Evolutionary conservation across 1,139 yeast species (phyloP).

Genomic region (Meyerozyma sp.): DNA sequence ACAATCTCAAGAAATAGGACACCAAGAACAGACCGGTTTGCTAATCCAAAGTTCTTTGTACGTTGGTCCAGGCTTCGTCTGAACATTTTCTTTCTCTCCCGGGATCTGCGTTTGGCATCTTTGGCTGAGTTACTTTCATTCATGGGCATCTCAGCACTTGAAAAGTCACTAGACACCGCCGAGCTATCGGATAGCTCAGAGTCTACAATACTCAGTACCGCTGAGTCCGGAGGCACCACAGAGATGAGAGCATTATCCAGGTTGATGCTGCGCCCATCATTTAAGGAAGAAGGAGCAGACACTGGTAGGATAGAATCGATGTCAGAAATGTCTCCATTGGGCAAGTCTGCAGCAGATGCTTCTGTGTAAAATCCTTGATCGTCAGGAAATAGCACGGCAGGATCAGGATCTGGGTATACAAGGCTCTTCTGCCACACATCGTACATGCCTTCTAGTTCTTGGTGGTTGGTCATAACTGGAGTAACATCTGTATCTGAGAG

Average conservation of each 20-base stretch:
- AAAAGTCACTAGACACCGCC: conserved; percentile 10
- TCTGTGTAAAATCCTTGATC: conserved; percentile 42
- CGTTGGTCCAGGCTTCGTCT: neutral
- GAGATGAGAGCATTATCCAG: neutral
- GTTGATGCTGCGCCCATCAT: neutral
- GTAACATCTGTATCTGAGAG: conserved; percentile 9
- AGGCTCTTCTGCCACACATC: conserved; percentile 26
- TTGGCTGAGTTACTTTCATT: neutral
- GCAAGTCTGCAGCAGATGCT: conserved; percentile 10
- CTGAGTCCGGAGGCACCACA: neutral
- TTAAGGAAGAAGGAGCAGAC: neutral
- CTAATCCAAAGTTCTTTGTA: conserved; percentile 23
- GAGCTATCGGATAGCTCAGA: conserved; percentile 18
- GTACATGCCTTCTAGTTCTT: conserved; percentile 12
- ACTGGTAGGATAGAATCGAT: conserved; percentile 18
- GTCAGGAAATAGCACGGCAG: conserved; percentile 19
- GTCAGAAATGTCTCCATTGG: conserved; percentile 22
- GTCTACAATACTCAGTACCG: conserved; percentile 2
- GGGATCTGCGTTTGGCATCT: conserved; percentile 4
- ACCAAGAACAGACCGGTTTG: conserved; percentile 52
- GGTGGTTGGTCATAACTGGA: conserved; percentile 6
- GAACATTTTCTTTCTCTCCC: conserved; percentile 5
- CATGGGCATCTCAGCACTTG: conserved; percentile 2
- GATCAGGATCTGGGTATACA: conserved; percentile 27
- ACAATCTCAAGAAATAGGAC: conserved; percentile 72